Evolutionary conservation across 2,329 filamentous ascomycete genomes (phyloP), one percentile per base, ranked within the genome.

Genomic region (Coleophoma crateriformis): DNA sequence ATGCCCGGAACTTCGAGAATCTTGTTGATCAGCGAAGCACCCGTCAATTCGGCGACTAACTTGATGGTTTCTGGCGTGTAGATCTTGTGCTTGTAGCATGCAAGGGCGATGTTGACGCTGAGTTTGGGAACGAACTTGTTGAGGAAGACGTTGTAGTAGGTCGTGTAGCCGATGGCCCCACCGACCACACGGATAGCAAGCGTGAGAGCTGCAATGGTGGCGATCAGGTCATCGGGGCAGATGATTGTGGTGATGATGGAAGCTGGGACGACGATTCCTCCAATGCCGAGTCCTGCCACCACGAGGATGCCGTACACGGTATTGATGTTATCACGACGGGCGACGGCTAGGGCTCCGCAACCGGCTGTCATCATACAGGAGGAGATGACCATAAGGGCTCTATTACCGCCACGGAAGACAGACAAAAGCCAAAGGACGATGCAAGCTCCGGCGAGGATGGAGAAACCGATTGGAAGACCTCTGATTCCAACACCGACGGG

Each of bases 221-320:
- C 84, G 54, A 88, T 87, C 6, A 87, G 72, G 48, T 87, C 83
- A 60, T 84, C 80, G 0, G 84, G 83, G 53, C 82, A 86, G 56
- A 87, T 81, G 57, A 87, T 86, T 10, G 81, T 83, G 7, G 81
- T 80, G 50, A 87, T 84, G 56, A 87, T 84, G 1, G 79, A 82
- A 1, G 80, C 78, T 0, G 84, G 84, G 5, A 88, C 79, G 14
- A 87, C 78, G 46, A 87, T 83, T 2, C 80, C 83, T 10, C 83
- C 84, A 6, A 87, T 81, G 13, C 84, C 84, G 2, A 86, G 64
- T 3, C 79, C 78, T 1, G 82, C 81, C 4, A 87, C 60, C 14
- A 78, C 68, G 14, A 87, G 68, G 32, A 86, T 67, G 4, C 72
- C 75, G 67, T 78, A 84, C 8, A 84, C 67, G n/a, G 70, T 65